phyloP scores from a whole-genome alignment of 305 asterid genomes.

The Fraxinus platypoda region DNA sequence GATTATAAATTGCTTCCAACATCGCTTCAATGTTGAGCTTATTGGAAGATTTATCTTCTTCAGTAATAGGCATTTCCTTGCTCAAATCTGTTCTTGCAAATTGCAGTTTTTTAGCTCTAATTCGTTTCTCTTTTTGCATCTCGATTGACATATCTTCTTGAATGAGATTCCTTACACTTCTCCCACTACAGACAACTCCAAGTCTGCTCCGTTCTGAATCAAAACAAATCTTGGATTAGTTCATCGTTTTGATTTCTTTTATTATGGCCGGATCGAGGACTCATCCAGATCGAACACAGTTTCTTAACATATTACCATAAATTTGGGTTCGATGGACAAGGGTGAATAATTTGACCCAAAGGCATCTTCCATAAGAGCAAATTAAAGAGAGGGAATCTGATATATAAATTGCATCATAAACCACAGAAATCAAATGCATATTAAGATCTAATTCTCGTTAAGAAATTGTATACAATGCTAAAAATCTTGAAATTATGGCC shows the following conservation, averaged over 20 bases:
- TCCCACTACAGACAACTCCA: constrained; percentile 26
- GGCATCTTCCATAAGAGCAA: background rate
- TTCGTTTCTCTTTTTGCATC: constrained; percentile 27
- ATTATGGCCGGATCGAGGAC: background rate
- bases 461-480: constrained; percentile 19
- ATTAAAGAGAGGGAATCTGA: background rate
- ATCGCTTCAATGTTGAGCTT: constrained; percentile 44
- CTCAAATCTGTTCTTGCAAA: constrained; percentile 25
- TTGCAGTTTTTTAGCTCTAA: constrained; percentile 25
- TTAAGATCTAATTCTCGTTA: constrained; percentile 1
- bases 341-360: background rate
- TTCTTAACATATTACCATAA: background rate
- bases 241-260: background rate
- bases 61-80: constrained; percentile 33
- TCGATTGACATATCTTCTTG: constrained; percentile 29
- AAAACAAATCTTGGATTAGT: constrained; percentile 17
- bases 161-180: constrained; percentile 25
- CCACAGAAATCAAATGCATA: constrained; percentile 3
- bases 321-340: background rate
- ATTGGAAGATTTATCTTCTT: constrained; percentile 35
- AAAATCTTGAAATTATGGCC: background rate
- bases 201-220: constrained; percentile 42
- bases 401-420: background rate
- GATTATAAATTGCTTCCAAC: constrained; percentile 39
- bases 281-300: background rate